Conservation (phyloP, 169 alveolate genomes). For the Haemoproteus tartakovskyi region DNA sequence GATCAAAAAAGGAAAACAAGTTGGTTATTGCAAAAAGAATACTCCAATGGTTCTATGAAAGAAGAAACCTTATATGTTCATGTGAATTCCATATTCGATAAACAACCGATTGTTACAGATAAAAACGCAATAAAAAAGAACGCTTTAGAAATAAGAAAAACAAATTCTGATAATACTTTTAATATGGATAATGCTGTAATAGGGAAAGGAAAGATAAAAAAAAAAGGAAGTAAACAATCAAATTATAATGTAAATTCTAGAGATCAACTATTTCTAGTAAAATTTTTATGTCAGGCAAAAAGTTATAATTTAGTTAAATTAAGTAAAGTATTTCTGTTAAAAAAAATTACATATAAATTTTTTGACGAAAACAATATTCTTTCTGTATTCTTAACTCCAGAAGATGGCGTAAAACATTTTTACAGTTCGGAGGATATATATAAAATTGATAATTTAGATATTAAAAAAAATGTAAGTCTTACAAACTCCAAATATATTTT, state of each 20-base stretch:
- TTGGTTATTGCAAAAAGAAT: no score
- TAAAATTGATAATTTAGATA: constrained; percentile 4
- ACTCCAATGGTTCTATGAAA: no score
- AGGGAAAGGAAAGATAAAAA: no score
- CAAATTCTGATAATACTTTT: no score
- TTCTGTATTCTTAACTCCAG: constrained; percentile 49
- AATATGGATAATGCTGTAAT: no score
- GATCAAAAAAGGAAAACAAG: no score
- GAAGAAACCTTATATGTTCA: no score
- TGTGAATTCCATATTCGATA: no score
- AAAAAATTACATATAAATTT: constrained; percentile 7
- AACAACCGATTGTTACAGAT: constrained; percentile 46
- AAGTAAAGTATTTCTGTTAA: constrained; percentile 16
- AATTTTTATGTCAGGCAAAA: constrained; percentile 49
- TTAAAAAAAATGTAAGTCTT: constrained; percentile 11
- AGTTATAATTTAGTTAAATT: constrained; percentile 27
- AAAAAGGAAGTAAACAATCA: no score
- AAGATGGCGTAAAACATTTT: neutral
- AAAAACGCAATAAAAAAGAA: constrained; percentile 48
- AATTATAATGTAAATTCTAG: no score
- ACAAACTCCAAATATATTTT: constrained; percentile 14
- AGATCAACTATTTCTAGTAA: constrained; percentile 7
- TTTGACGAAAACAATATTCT: constrained; percentile 19
- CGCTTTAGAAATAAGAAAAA: neutral
- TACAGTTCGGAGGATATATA: constrained; percentile 11